Percentiles rank a stretch among this genome's conserved stretches.
Conservation (phyloP, 768 basidiomycete species). For the Wakefieldia striispora region DNA sequence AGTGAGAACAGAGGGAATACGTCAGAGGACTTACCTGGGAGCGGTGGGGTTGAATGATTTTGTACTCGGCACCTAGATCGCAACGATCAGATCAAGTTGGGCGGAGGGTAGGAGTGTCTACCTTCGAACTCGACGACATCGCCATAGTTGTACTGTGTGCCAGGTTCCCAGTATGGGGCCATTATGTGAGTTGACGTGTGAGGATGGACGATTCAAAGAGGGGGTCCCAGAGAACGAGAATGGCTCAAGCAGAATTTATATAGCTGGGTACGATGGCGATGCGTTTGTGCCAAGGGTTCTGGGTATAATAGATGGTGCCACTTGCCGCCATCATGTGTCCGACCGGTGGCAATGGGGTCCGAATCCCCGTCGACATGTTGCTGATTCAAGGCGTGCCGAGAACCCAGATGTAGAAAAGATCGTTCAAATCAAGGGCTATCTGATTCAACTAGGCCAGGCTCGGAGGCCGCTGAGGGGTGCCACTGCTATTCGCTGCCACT, state of each 20-base stretch:
- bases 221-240: not conserved
- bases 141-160: constrained; percentile 53
- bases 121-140: constrained; percentile 59
- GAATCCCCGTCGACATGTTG: no score
- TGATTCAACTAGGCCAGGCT: constrained; percentile 22
- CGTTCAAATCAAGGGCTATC: constrained; percentile 19
- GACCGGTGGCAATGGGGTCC: not conserved
- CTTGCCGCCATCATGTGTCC: not conserved
- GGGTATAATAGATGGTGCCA: not conserved
- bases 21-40: constrained; percentile 52
- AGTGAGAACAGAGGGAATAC: constrained; percentile 6
- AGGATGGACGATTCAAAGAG: constrained; percentile 6
- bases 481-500: no score
- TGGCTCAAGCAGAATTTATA: constrained; percentile 16
- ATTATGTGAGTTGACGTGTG: constrained; percentile 27
- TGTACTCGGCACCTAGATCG: constrained; percentile 49
- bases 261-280: constrained; percentile 12
- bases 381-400: not conserved
- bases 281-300: constrained; percentile 1
- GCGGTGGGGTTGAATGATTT: constrained; percentile 68
- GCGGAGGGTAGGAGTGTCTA: constrained; percentile 17
- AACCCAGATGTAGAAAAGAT: constrained; percentile 11
- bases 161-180: constrained; percentile 58
- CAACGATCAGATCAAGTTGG: constrained; percentile 6
- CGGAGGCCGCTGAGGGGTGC: no score